These are phyloP conservation scores for Fusarium neocosmosporiellum DNA, from an alignment of 2,329 filamentous ascomycete species.

Conservation along the genomic window DNA sequence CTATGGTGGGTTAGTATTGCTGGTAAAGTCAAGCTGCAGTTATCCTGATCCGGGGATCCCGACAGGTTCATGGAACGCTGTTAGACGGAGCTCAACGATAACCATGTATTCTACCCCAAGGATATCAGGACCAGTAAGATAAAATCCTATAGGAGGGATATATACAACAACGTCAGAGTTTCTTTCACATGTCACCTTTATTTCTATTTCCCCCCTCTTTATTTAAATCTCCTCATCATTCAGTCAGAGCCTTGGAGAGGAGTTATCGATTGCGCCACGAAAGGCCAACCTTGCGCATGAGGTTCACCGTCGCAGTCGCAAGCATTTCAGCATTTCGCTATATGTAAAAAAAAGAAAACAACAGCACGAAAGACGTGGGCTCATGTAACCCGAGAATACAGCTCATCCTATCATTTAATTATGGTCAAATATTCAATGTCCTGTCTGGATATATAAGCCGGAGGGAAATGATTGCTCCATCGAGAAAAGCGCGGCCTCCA, in stretches of 20 bases:
- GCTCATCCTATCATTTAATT: background rate
- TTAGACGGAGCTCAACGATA: background rate
- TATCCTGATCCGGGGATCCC: background rate
- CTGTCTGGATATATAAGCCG: background rate
- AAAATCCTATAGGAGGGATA: background rate
- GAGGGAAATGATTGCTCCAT: constrained; percentile 9
- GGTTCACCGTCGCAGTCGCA: too few species aligned
- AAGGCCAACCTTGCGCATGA: background rate
- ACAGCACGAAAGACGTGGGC: background rate
- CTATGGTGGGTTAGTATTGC: background rate
- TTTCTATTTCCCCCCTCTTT: background rate
- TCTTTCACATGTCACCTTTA: background rate
- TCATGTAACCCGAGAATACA: background rate
- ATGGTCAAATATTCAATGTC: background rate
- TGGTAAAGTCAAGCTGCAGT: background rate
- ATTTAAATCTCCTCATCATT: background rate
- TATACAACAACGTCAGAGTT: background rate
- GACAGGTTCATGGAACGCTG: background rate
- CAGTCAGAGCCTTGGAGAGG: background rate
- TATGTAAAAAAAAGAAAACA: background rate
- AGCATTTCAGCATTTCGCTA: background rate
- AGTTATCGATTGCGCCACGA: background rate
- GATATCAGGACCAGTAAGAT: background rate
- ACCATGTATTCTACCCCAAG: background rate
- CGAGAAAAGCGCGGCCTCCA: constrained; percentile 3